Evolutionary conservation across 2,329 filamentous ascomycete genomes (phyloP).

Genomic region (Fusarium temperatum): DNA sequence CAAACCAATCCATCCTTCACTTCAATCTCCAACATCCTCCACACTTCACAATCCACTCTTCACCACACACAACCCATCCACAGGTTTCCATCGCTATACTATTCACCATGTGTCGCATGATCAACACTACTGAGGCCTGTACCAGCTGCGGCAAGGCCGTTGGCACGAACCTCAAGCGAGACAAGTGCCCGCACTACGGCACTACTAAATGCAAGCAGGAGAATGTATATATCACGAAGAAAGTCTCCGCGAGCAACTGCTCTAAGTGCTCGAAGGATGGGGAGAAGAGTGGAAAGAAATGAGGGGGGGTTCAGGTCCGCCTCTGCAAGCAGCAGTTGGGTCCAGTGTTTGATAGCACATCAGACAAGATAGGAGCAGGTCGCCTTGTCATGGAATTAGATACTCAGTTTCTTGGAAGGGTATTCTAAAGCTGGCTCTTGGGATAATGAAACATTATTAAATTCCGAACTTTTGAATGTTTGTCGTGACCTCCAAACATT

Average conservation of each 20-base stretch:
- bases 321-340: not conserved
- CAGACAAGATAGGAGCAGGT: no score
- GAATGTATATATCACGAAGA: not conserved
- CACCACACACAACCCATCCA: rapidly evolving
- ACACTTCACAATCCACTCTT: not conserved
- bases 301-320: not conserved
- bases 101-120: not conserved
- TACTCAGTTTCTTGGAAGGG: not conserved
- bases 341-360: not conserved
- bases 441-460: not conserved
- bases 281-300: not conserved
- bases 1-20: not conserved
- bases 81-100: not conserved
- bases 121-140: not conserved
- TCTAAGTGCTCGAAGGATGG: rapidly evolving
- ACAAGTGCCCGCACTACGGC: not conserved
- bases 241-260: not conserved
- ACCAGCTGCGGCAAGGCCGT: not conserved
- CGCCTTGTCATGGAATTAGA: no score
- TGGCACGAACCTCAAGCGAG: not conserved
- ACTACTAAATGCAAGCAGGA: not conserved
- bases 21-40: not conserved
- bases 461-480: rapidly evolving
- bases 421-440: no score
- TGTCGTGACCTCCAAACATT: rapidly evolving